Evolutionary conservation across 1,139 yeast species (phyloP).

Genomic region (Yamadazyma siamensis): DNA sequence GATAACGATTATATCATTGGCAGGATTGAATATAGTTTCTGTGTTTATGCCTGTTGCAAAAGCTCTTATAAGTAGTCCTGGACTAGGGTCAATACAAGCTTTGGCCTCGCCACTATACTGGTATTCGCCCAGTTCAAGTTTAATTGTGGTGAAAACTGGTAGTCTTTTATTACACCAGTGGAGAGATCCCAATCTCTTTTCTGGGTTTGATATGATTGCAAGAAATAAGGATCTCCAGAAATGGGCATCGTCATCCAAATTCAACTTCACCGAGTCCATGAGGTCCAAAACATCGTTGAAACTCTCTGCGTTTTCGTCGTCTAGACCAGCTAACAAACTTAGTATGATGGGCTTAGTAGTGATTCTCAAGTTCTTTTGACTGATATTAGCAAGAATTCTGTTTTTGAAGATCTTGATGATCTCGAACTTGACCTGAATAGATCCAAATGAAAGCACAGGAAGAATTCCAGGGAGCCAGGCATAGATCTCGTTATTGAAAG

Average conservation of each 20-base stretch:
- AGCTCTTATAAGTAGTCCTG: constrained; percentile 75
- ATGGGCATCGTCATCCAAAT: constrained; percentile 62
- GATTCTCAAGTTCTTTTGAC: constrained; percentile 45
- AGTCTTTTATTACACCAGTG: constrained; percentile 68
- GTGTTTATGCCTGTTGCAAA: constrained; percentile 64
- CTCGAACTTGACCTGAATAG: constrained; percentile 81
- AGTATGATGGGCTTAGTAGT: constrained; percentile 68
- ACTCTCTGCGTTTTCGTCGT: constrained; percentile 86
- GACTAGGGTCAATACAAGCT: constrained; percentile 65
- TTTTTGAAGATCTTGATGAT: constrained; percentile 59
- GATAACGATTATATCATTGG: constrained; percentile 63
- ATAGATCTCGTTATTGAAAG: constrained; percentile 49
- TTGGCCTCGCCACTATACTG: constrained; percentile 52
- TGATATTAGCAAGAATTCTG: constrained; percentile 49
- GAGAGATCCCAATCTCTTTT: constrained; percentile 77
- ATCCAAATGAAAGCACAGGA: constrained; percentile 83
- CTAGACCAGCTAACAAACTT: constrained; percentile 81
- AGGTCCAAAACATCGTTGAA: constrained; percentile 59
- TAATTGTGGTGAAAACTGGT: constrained; percentile 46
- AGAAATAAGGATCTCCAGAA: constrained; percentile 86
- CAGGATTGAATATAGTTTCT: constrained; percentile 36
- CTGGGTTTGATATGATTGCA: constrained; percentile 73
- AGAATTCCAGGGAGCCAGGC: constrained; percentile 89
- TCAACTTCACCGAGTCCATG: constrained; percentile 57
- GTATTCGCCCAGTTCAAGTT: constrained; percentile 11